phyloP scores from a whole-genome alignment of 2,329 filamentous ascomycete species.

The Alternaria panax region DNA sequence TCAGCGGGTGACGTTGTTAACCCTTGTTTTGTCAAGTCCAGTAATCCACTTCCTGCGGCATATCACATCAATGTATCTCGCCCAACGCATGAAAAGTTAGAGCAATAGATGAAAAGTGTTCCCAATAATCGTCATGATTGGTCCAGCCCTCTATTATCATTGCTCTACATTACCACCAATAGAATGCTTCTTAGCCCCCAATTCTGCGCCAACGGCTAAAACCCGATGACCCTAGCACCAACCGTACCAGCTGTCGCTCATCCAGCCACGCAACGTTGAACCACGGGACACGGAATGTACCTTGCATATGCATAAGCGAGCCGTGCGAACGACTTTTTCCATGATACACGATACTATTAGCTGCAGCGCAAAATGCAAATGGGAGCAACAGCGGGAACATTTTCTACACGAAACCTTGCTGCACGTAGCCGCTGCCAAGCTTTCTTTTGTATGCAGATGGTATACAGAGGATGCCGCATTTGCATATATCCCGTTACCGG shows the following conservation, averaged over 20 bases:
- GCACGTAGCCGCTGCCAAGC: slow-evolving; percentile 1
- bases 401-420: not conserved
- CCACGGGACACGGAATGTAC: slow-evolving; percentile 3
- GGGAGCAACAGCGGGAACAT: not conserved
- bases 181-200: not conserved
- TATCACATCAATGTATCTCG: not conserved
- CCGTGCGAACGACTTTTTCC: not conserved
- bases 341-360: not conserved
- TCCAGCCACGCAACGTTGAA: not conserved
- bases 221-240: not conserved
- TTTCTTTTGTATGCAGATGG: not conserved
- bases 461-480: not conserved
- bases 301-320: slow-evolving; percentile 24
- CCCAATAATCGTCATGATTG: not conserved
- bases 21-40: not conserved
- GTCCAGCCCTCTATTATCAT: not conserved
- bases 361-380: not conserved
- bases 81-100: not conserved
- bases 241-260: slow-evolving; percentile 3
- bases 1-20: not conserved
- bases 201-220: not conserved
- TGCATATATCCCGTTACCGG: slow-evolving; percentile 3
- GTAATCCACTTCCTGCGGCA: not conserved
- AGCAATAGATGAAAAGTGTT: not conserved
- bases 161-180: not conserved